Evolutionary conservation across 2,329 filamentous ascomycete species (phyloP), one percentile per base, ranked within the genome.

Genomic region (Microdochium paspali): DNA sequence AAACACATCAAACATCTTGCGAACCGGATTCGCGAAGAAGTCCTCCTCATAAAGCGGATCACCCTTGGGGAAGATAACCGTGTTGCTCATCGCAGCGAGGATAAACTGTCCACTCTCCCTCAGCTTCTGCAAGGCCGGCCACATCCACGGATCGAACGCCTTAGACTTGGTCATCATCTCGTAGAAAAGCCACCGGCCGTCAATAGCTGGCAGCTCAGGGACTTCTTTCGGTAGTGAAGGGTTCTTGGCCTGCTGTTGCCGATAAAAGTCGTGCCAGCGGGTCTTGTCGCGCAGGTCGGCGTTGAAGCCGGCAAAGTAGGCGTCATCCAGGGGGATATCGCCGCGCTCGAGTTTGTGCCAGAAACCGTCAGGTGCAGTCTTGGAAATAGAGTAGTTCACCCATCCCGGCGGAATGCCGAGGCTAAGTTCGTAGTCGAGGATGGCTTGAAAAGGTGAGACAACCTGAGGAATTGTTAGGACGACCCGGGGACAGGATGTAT

Each of bases 301-400:
- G 50, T 82, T 83, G 72, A 96, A 97, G 1, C 76, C 79, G 1
- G 68, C 61, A 64, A 91, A 96, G 73, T 90, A 97, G 9, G 67
- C 65, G 12, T 76, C 71, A 61, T 95, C 82, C 64, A 96, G 73
- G 24, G 77, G 72, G 50, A 95, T 84, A 51, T 89, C 82, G 50
- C 91, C 91, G 49, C 85, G 83, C 65, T 98, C 93, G 43, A 97
- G 76, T 40, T 77, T 79, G 60, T 95, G 90, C 91, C 91, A 97
- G 61, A 80, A 84, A 35, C 93, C 93, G 54, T 82, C 68, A 2
- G 89, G 90, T 0, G 84, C 80, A 2, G 85, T 82, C 56, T 79
- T 78, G 46, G 88, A 89, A 60, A 97, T 93, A 56, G 86, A 86
- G 68, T 85, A 84, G 71, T 97, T 97, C 57, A 97, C 77, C 84